Evolutionary conservation across 1,284 basidiomycete genomes (phyloP), one percentile per base, ranked within the genome.

Genomic region (Cryptococcus wingfieldii): DNA sequence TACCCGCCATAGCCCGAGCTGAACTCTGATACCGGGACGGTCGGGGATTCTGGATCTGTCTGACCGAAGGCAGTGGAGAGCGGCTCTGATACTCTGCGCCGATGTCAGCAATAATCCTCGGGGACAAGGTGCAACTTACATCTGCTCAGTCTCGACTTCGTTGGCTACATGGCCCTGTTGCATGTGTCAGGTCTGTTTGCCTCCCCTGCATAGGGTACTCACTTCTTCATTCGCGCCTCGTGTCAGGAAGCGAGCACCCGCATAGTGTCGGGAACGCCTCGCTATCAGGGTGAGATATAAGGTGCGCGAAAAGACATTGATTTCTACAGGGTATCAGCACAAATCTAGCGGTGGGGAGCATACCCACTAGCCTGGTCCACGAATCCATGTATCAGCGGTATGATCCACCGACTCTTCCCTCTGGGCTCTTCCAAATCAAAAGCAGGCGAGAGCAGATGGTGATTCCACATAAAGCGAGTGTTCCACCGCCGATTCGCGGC

Each of bases 121-220:
- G 19, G 34, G 25, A n/a, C 19, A 16, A 13, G 23, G 18, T n/a
- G 25, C 3, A 42, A 57, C 71, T 58, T 31, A 72, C 72, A 98
- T 96, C 70, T 99, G 96, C 70, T 99, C 96, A 0, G 94, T 98
- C 77, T 99, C 96, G 2, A 99, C 96, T 76, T 98, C 96, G 68
- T 99, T 99, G 1, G 95, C 96, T 2, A 98, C 96, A 70, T 97
- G 90, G 2, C 96, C 96, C 89, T 94, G 65, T 2, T 37, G n/a
- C 45, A 39, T 12, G 12, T 19, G 19, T 45, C 23, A 58, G 38
- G 53, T 41, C 10, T 34, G 31, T 1, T 34, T 10, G 10, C 31
- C 31, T 6, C 10, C 31, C 10, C 10, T 47, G 47, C 4, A 34
- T 7, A 34, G 16, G 19, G 16, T 7, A 53, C 62, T 60, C 37